phyloP scores from a whole-genome alignment of 495 filamentous ascomycete species.

The Lophiostoma macrostomum region DNA sequence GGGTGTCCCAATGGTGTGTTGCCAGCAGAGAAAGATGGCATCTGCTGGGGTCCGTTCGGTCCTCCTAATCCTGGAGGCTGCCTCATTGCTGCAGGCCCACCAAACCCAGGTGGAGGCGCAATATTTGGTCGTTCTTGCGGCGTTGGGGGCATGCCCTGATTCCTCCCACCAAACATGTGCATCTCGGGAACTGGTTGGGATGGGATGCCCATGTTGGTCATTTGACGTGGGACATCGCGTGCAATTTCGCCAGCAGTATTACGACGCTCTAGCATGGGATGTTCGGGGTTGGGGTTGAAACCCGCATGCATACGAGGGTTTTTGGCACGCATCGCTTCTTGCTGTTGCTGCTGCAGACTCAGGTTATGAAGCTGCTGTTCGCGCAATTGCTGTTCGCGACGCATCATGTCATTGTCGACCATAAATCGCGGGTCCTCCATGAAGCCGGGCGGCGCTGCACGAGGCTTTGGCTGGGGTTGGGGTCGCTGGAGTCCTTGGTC shows the following conservation, averaged over 20 bases:
- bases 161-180: slow-evolving; percentile 17
- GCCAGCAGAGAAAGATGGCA: slow-evolving; percentile 25
- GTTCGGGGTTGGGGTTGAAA: slow-evolving; percentile 23
- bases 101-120: slow-evolving; percentile 35
- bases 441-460: slow-evolving; percentile 30
- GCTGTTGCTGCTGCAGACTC: slow-evolving; percentile 16
- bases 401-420: slow-evolving; percentile 21
- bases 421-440: slow-evolving; percentile 31
- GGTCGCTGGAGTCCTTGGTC: slow-evolving; percentile 30
- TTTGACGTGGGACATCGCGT: slow-evolving; percentile 27
- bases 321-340: slow-evolving; percentile 26
- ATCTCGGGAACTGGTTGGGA: slow-evolving; percentile 30
- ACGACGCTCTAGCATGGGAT: slow-evolving; percentile 26
- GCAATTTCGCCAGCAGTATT: slow-evolving; percentile 30
- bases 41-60: slow-evolving; percentile 13
- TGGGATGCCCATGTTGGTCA: slow-evolving; percentile 37
- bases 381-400: slow-evolving; percentile 22
- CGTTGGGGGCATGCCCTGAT: slow-evolving; percentile 26
- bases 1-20: slow-evolving; percentile 31
- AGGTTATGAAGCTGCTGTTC: slow-evolving; percentile 17
- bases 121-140: slow-evolving; percentile 33
- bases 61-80: slow-evolving; percentile 31
- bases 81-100: slow-evolving; percentile 17
- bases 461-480: slow-evolving; percentile 34
- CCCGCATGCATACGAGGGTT: slow-evolving; percentile 15